A percentile compares a stretch with the other conserved stretches of the same genome.
These are phyloP conservation scores for Nannochloris sp. DNA, from an alignment of 139 green algal genomes.

Conservation along the genomic window DNA sequence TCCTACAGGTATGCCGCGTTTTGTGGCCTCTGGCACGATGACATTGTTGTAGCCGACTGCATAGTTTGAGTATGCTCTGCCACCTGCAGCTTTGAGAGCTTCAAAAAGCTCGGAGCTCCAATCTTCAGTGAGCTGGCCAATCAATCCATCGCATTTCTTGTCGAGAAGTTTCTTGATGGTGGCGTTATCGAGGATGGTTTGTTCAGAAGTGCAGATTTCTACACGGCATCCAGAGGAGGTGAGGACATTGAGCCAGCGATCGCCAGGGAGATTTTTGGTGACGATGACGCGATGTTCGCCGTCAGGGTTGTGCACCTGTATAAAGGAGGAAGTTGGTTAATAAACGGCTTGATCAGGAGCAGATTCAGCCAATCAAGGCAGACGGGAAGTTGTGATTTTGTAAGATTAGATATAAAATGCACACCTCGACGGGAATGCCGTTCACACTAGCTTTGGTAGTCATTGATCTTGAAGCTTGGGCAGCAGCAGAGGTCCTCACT, in stretches of 20 bases:
- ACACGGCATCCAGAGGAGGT: slow-evolving; percentile 53
- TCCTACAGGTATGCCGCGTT: slow-evolving; percentile 85
- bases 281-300: slow-evolving; percentile 86
- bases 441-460: not conserved
- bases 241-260: slow-evolving; percentile 85
- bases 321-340: not conserved
- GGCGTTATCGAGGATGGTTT: slow-evolving; percentile 81
- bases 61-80: slow-evolving; percentile 92
- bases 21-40: slow-evolving; percentile 76
- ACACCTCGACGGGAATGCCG: slow-evolving; percentile 24
- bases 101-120: slow-evolving; percentile 86
- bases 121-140: slow-evolving; percentile 96
- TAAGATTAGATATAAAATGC: not conserved
- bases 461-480: slow-evolving; percentile 2
- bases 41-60: slow-evolving; percentile 99
- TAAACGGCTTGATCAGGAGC: not conserved
- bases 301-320: slow-evolving; percentile 78
- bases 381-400: not conserved
- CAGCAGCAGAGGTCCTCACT: not conserved
- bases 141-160: slow-evolving; percentile 85
- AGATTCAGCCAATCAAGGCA: not conserved
- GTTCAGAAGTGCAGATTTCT: slow-evolving; percentile 49
- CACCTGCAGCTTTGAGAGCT: slow-evolving; percentile 76
- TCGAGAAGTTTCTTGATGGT: slow-evolving; percentile 87
- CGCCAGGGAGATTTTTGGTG: slow-evolving; percentile 90